Conservation (phyloP, 257 asterid genomes). For the Echites panduratus region DNA sequence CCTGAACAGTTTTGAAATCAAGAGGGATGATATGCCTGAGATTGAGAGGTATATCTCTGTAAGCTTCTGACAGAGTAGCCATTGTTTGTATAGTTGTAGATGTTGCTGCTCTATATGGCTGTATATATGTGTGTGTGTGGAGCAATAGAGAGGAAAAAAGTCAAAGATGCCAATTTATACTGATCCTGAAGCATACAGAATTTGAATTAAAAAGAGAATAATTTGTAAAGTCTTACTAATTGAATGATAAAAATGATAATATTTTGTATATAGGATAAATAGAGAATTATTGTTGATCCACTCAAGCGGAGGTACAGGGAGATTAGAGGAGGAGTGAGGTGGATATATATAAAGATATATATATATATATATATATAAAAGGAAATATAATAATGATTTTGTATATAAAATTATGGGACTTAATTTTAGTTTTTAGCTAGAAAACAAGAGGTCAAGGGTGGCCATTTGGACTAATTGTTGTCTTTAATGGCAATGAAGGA, state of each 20-base stretch:
- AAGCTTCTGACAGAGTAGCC: constrained; percentile 50
- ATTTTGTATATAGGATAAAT: no score
- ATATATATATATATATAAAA: background rate
- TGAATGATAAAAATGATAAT: no score
- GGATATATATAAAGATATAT: background rate
- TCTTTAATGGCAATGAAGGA: background rate
- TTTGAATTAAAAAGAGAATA: background rate
- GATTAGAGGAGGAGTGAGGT: no score
- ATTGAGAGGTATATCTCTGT: constrained; percentile 33
- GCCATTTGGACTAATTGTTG: constrained; percentile 15
- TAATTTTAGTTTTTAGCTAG: background rate
- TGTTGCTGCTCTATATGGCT: background rate
- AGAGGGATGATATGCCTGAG: constrained; percentile 30
- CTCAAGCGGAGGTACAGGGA: no score
- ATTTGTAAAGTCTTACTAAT: no score
- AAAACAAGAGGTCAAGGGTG: constrained; percentile 10
- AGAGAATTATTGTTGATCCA: no score
- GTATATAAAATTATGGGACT: background rate
- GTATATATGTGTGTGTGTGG: background rate
- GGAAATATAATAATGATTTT: background rate
- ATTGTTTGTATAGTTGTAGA: constrained; percentile 8
- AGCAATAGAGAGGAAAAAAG: background rate
- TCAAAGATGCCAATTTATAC: background rate
- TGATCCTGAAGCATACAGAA: background rate
- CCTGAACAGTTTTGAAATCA: background rate